Percentiles rank a stretch among this genome's conserved stretches.
Conservation (phyloP, 225 moss, liverwort and hornwort species). For the Marchantia polymorpha region DNA sequence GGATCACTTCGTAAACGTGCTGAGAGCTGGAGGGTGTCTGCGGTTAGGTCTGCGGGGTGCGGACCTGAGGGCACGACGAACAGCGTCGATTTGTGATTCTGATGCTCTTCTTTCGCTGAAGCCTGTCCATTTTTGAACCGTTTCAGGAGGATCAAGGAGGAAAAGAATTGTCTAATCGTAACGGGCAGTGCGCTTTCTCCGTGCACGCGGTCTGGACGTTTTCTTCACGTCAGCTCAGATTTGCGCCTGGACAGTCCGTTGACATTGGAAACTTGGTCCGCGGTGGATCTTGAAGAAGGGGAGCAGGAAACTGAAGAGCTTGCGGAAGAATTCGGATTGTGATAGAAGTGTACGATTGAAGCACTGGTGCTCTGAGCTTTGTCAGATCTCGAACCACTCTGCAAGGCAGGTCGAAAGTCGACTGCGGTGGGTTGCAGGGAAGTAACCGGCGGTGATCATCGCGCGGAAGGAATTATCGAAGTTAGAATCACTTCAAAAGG, state of each 20-base stretch:
- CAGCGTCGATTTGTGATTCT: not conserved
- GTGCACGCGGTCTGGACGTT: not conserved
- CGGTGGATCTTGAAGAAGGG: not conserved
- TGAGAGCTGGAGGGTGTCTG: not conserved
- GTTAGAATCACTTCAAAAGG: not conserved
- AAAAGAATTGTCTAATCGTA: not conserved
- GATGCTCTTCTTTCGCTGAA: not conserved
- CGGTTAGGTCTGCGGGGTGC: not conserved
- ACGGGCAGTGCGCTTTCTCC: not conserved
- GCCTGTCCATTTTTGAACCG: not conserved
- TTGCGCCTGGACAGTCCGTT: not conserved
- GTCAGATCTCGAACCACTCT: slow-evolving; percentile 1
- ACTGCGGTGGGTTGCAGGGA: not conserved
- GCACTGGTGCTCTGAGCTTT: too few species aligned
- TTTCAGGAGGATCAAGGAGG: not conserved
- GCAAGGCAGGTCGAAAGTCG: not conserved
- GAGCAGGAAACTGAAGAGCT: not conserved
- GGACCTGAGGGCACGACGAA: not conserved
- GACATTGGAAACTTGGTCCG: not conserved
- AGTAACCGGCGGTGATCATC: not conserved
- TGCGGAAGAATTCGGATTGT: not conserved
- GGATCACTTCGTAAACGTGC: not conserved
- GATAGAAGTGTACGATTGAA: not conserved
- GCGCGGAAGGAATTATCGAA: not conserved
- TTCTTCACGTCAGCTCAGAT: not conserved